phyloP scores from a whole-genome alignment of 441 rosid genomes.

The Populus hybrid region DNA sequence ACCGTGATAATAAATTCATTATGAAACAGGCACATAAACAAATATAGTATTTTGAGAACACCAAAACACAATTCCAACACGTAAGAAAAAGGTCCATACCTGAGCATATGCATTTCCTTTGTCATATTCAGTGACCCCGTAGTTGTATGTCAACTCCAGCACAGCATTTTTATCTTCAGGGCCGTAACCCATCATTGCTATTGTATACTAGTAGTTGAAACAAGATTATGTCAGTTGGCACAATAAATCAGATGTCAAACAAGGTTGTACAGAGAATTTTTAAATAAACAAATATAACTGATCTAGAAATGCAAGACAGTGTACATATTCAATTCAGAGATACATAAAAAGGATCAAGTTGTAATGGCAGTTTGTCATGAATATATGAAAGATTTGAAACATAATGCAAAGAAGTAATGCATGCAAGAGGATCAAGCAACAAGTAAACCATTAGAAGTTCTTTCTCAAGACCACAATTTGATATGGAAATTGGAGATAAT shows the following conservation, averaged over 20 bases:
- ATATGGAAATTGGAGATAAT: neutral
- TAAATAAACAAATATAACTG: neutral
- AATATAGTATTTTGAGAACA: neutral
- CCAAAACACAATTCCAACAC: neutral
- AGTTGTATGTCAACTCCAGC: conserved; percentile 87
- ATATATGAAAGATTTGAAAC: neutral
- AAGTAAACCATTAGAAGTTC: neutral
- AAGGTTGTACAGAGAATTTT: neutral
- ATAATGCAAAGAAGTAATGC: neutral
- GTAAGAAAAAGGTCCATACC: conserved; percentile 32
- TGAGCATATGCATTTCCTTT: conserved; percentile 92
- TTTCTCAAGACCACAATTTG: neutral
- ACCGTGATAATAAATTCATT: neutral
- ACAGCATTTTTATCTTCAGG: conserved; percentile 88
- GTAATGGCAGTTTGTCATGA: neutral
- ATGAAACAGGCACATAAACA: neutral
- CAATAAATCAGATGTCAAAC: neutral
- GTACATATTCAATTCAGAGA: neutral
- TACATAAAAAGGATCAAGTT: neutral
- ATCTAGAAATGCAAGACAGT: neutral
- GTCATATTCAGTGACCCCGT: conserved; percentile 83
- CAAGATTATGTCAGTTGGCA: neutral
- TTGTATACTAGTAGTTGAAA: conserved; percentile 44
- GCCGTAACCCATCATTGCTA: conserved; percentile 95
- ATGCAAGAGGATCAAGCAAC: neutral